Percentiles rank a stretch among this genome's conserved stretches.
These are phyloP conservation scores for Bromus sterilis DNA, from an alignment of 176 grass and related monocot species.

Conservation along the genomic window DNA sequence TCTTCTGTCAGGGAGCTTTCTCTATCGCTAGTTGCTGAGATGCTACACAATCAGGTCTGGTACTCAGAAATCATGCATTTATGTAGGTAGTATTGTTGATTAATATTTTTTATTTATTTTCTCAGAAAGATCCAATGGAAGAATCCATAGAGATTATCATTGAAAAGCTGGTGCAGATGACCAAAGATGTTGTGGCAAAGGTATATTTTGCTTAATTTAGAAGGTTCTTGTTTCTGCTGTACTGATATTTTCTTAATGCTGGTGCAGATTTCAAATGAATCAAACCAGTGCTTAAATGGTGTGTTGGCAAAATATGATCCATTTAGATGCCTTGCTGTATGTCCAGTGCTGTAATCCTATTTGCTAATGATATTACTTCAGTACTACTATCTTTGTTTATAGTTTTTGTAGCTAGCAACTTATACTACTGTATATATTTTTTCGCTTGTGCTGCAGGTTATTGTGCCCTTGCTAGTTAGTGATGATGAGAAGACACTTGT, in stretches of 20 bases:
- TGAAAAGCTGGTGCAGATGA: conserved; percentile 72
- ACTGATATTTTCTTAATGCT: conserved; percentile 23
- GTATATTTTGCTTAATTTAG: conserved; percentile 23
- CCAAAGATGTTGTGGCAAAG: conserved; percentile 65
- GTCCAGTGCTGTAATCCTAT: conserved; percentile 1
- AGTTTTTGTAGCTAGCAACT: conserved; percentile 18
- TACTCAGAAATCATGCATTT: conserved; percentile 8
- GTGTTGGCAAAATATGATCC: conserved; percentile 66
- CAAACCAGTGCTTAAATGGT: conserved; percentile 63
- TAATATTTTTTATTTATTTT: conserved; percentile 20
- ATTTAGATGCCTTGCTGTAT: conserved; percentile 77
- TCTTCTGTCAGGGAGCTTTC: conserved; percentile 56
- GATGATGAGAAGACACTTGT: conserved; percentile 88
- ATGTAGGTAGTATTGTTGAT: conserved; percentile 8
- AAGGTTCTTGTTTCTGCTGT: background rate
- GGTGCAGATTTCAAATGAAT: conserved; percentile 80
- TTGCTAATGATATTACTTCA: background rate
- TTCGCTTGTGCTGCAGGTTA: conserved; percentile 47
- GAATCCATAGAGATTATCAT: conserved; percentile 85
- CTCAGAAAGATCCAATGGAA: conserved; percentile 72
- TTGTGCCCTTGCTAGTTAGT: conserved; percentile 71
- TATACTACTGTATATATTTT: background rate
- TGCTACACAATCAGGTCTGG: conserved; percentile 82
- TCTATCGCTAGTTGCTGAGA: conserved; percentile 61
- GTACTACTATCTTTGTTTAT: background rate